Evolutionary conservation across 1,284 basidiomycete genomes (phyloP), one percentile per base, ranked within the genome.

Genomic region (Coniferiporia weirii): DNA sequence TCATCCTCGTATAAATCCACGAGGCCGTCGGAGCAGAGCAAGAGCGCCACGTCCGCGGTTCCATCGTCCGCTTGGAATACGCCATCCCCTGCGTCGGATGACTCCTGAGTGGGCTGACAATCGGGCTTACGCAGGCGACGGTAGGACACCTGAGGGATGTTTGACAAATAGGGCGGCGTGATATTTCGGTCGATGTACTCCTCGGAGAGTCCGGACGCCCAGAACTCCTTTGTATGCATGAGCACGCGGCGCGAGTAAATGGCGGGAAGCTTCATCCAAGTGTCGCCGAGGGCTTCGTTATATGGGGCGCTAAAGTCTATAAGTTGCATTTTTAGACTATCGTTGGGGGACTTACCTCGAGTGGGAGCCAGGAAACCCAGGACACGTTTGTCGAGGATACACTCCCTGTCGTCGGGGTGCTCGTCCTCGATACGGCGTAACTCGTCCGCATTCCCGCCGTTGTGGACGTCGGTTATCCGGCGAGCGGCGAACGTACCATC

Each of bases 361-460:
- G 85, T 87, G 45, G 84, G 84, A 45, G 81, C 82, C 46, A 87
- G 75, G 61, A 80, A 84, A 19, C 85, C 85, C 17, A 87, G 69
- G 48, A 88, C 78, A 63, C 85, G 76, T 62, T 80, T 71, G 54
- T 83, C 73, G 46, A 73, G 57, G 38, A 84, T 67, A 62, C 76
- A 81, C 50, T 78, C 72, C 1, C 64, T 64, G 68, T 88, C 85
- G 40, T 74, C 78, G 44, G 80, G 77, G 64, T 88, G 85, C 62
- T 83, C 80, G 55, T 66, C 67, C 56, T 66, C 68, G 60, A 88
- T 74, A 32, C 77, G 76, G 47, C 75, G 70, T 0, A 73, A 70
- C 68, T 87, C 85, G 3, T 60, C 59, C 36, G 67, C 64, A 64
- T 82, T 79, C 47, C 74, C 69, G 40, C 79, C 81, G 63, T 85